Evolutionary conservation across 768 basidiomycete species (phyloP), one percentile per base, ranked within the genome.

Genomic region (Panellus pusillus): DNA sequence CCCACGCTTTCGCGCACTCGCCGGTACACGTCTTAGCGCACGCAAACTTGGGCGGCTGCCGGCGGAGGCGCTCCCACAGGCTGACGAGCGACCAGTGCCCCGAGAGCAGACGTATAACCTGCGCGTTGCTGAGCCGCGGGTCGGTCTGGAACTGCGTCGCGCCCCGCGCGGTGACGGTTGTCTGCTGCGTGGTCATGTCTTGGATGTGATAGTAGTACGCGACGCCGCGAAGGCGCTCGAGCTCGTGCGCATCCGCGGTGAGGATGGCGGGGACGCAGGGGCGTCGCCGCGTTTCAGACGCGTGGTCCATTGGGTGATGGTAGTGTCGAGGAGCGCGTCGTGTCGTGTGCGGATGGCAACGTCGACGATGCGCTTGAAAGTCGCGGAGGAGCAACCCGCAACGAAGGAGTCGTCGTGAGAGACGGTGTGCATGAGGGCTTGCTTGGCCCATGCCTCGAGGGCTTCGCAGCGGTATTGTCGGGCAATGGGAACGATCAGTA

Each of bases 391-490:
- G 60, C 69, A 72, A 31, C 71, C 65, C 8, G 70, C 66, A 38
- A 68, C 54, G 61, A 70, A 65, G 17, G 64, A 52, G n/a, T 59
- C 38, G 55, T 67, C 42, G 55, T 66, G 53, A 9, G 57, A 47
- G 32, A 70, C 64, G 17, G 64, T 65, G 6, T 42, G 42, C 38
- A 64, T 44, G 50, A 82, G 66, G 6, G 74, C 72, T 19, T 68
- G 52, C 41, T 73, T 61, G 5, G 73, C 70, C 81, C 81, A 83
- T 17, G 58, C 61, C 55, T 77, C 73, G 56, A 81, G 70, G 18
- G 66, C 67, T 27, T 70, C 70, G 61, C 79, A 79, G 37, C 75
- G 71, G 64, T 79, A 79, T 52, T 77, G 79, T 54, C 76, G 69
- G 15, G 79, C 72, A 56, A 81, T 78, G 35, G 74, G 70, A 39